Conservation (phyloP, 768 basidiomycete species). For the Lactarius hengduanensis region DNA sequence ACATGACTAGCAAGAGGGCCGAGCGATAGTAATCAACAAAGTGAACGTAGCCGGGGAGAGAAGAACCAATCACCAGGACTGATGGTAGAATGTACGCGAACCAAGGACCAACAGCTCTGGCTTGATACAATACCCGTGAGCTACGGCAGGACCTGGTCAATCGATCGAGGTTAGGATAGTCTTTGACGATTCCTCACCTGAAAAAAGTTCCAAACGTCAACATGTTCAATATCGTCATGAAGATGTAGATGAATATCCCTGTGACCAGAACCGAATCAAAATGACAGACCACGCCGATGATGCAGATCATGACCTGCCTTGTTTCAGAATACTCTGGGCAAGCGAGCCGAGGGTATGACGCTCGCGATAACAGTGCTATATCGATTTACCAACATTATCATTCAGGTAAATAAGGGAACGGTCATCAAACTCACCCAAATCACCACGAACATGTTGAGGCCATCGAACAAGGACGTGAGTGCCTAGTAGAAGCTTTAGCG, state of each 20-base stretch:
- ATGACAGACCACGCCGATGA: not conserved
- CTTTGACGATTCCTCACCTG: slow-evolving; percentile 5
- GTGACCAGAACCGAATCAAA: not conserved
- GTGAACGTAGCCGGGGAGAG: not conserved
- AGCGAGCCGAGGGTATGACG: slow-evolving; percentile 18
- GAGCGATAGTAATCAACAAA: not conserved
- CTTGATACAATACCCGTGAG: no score
- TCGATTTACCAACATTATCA: not conserved
- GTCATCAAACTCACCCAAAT: slow-evolving; percentile 6
- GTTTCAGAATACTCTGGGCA: slow-evolving; percentile 24
- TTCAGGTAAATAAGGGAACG: not conserved
- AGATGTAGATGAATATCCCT: slow-evolving; percentile 24
- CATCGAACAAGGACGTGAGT: slow-evolving; percentile 14
- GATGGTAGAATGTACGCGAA: slow-evolving; percentile 26
- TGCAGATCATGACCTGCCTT: slow-evolving; percentile 17
- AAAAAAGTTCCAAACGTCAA: slow-evolving; percentile 27
- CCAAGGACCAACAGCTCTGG: slow-evolving; percentile 11
- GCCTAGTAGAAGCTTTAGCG: slow-evolving; percentile 7
- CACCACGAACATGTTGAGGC: slow-evolving; percentile 17
- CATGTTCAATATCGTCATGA: slow-evolving; percentile 25
- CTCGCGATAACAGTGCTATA: slow-evolving; percentile 21
- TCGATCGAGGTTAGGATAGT: no score
- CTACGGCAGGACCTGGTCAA: not conserved
- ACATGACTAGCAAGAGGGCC: slow-evolving; percentile 14
- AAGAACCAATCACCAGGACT: slow-evolving; percentile 16